phyloP scores from a whole-genome alignment of 1,284 basidiomycete species.

The Coniophora puteana region DNA sequence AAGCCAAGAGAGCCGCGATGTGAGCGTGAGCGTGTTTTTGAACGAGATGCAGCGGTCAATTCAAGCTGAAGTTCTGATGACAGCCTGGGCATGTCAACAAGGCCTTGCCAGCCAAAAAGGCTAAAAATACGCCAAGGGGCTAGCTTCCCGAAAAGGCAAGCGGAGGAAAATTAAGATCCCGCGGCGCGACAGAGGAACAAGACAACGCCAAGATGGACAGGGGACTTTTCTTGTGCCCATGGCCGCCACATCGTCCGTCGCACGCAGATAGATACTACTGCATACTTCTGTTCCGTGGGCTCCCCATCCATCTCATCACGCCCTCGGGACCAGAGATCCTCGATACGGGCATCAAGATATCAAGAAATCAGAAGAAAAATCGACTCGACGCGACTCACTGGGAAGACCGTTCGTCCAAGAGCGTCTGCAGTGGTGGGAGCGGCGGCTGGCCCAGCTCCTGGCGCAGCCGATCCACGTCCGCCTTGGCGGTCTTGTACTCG shows the following conservation, averaged over 20 bases:
- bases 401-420: constrained; percentile 68
- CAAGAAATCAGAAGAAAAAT: background rate
- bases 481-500: constrained; percentile 69
- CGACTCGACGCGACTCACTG: constrained; percentile 47
- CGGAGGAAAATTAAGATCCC: background rate
- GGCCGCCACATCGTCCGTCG: background rate
- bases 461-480: constrained; percentile 69
- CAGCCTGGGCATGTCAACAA: too few species aligned
- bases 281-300: too few species aligned
- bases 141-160: too few species aligned
- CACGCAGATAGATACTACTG: background rate
- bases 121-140: too few species aligned
- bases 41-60: too few species aligned
- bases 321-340: too few species aligned
- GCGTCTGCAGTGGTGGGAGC: constrained; percentile 63
- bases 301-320: too few species aligned
- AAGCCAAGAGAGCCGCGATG: constrained; percentile 1
- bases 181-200: constrained; percentile 1
- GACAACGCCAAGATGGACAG: background rate
- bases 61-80: too few species aligned
- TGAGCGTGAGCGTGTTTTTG: constrained; percentile 17
- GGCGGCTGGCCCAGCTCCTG: constrained; percentile 71
- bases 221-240: background rate
- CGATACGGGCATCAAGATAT: too few species aligned
- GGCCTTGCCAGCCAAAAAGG: too few species aligned